Base-by-base conservation (phyloP, 148 eudicot genomes). In the Linanthus parryae region DNA sequence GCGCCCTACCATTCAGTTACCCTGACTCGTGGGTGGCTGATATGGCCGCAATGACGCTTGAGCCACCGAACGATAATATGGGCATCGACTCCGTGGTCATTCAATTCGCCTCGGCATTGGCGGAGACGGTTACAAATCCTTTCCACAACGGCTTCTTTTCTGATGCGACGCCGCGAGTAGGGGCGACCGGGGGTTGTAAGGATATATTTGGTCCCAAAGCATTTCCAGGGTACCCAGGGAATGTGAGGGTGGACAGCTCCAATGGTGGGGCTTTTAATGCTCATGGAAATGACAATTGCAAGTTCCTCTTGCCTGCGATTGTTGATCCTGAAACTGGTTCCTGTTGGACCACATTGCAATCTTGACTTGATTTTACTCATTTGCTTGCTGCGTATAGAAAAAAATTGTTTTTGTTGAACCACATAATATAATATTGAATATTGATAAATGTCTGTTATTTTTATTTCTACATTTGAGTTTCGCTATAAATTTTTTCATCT, bases 161-260 rank as follows among this genome's bases (percentile, higher is more conserved):
- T 44, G 26, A 20, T 13, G 24, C n/a, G n/a, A n/a, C n/a, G n/a
- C n/a, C n/a, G n/a, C n/a, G 27, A 46, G 14, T 33, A 12, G 51
- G 51, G 7, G 1, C 15, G 4, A 24, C 27, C 1, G 31, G 51
- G 5, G 31, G 30, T 0, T 46, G 51, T 19, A 14, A 16, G 5
- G 6, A 33, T n/a, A n/a, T n/a, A n/a, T n/a, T n/a, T n/a, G 51
- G 18, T 4, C 9, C 24, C 24, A 33, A 19, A 2, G 31, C 8
- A 19, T 46, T 46, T 25, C 51, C 51, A 19, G 51, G 51, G 51
- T 46, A n/a, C n/a, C 51, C 51, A 24, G 51, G 51, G 15, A 46
- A 46, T 46, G 27, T 46, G 24, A 24, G 51, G 17, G 27, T 46
- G 1, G 51, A 46, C 51, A 12, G 31, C 2, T 24, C 8, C 30